Base-by-base conservation (phyloP, 768 basidiomycete species). In the Collybia mongolica region DNA sequence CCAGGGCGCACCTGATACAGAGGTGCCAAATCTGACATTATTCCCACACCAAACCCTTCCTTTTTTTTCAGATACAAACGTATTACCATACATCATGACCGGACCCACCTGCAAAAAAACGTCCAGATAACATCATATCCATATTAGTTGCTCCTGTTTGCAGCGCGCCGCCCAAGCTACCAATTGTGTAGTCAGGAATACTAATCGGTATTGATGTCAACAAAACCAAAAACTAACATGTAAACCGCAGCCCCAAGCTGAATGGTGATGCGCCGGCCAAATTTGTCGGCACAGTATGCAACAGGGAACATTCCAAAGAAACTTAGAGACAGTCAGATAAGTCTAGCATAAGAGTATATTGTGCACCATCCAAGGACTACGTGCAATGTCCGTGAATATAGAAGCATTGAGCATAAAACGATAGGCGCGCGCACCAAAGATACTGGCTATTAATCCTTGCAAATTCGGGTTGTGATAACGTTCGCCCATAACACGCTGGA, bases 11-110 rank as follows among this genome's bases (percentile, higher is more conserved):
- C 73, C 63, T 83, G 80, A 60, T 83, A 82, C 8, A 83, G 59
- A 22, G 77, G 73, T 5, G 76, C 74, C 15, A 77, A 63, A 60
- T 78, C 75, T 6, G 77, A 72, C 54, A 79, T 73, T 50, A 79
- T 75, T 1, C 77, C 76, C 6, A 75, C 67, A 7, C 72, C 73
- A 49, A 71, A 72, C 12, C 71, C 70, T 70, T 15, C 0, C 32
- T 23, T 20, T 19, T 6, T 6, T 14, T 37, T 39, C 2, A 22
- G 14, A 37, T n/a, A 40, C 40, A 19, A n/a, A 32, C 11, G 24
- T 6, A n/a, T n/a, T 9, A 48, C 22, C 19, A 37, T 22, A 28
- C 11, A 14, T 5, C 18, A 18, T 20, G 23, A 35, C 8, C 18
- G 9, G 17, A 47, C 60, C 14, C 54, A 60, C 77, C 77, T 12